These are phyloP conservation scores for Metarhizium sp. DNA, from an alignment of 2,329 filamentous ascomycete species.

Conservation along the genomic window DNA sequence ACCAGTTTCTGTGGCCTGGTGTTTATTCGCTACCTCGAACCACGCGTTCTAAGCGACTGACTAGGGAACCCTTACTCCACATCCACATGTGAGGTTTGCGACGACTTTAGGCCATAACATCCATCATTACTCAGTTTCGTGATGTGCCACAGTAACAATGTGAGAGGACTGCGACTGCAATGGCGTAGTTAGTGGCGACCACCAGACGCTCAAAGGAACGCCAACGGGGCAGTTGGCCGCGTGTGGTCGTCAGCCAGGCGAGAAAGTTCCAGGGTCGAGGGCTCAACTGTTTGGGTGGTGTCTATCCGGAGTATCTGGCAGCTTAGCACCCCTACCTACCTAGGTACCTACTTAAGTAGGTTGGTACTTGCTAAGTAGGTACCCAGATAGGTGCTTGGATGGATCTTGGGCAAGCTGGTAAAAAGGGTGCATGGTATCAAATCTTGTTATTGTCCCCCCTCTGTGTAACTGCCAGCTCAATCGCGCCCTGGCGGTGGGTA, in stretches of 20 bases:
- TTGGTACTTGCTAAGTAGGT: no score
- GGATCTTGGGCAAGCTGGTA: background rate
- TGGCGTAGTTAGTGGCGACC: no score
- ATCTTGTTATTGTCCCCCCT: background rate
- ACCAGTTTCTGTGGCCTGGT: background rate
- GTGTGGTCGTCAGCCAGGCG: no score
- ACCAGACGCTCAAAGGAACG: background rate
- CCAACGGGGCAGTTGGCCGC: background rate
- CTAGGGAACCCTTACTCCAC: no score
- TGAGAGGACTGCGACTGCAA: no score
- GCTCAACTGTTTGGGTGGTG: no score
- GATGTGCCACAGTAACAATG: background rate
- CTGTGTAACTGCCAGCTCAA: background rate
- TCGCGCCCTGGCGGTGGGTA: background rate
- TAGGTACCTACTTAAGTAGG: no score
- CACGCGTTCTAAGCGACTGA: background rate
- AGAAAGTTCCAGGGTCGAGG: background rate
- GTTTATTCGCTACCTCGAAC: background rate
- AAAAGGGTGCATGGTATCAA: background rate
- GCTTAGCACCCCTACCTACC: no score
- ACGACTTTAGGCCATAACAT: background rate
- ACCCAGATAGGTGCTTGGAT: background rate
- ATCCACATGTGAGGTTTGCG: background rate
- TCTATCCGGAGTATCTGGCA: no score
- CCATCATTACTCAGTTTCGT: background rate